Base-by-base conservation (phyloP, 345 rosid genomes). In the Citropsis articulata region DNA sequence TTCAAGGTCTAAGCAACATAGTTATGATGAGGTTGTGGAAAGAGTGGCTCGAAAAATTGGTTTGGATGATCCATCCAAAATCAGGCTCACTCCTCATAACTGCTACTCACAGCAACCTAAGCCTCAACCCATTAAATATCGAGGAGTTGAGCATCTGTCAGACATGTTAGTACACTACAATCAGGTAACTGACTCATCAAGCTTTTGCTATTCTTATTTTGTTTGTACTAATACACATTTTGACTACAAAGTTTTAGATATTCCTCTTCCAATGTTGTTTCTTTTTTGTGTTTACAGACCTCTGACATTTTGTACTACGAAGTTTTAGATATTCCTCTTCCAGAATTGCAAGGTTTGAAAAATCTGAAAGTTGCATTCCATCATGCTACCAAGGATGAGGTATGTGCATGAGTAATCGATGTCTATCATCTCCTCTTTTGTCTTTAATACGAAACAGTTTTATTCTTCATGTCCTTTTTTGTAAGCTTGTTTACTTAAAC, bases 81-180 rank as follows among this genome's bases (percentile, higher is more conserved):
- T 96, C 69, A 90, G 99, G 88, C 91, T 96, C 64, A 96, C 98
- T 48, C 86, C 99, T 85, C 99, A 96, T 86, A 96, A 96, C 85
- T 96, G 98, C 88, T 92, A 96, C 86, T 94, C 99, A 75, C 99
- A 92, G 86, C 98, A 92, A 85, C 98, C 99, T 69, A 96, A 96
- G 88, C 98, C 99, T 45, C 95, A 90, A 77, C 93, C 98, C 24
- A 89, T 96, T 45, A 94, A 91, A 84, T 94, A 89, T 85, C 90
- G 91, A 76, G 99, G 99, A 81, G 89, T 91, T 61, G 94, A 92
- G 71, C 97, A 83, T 88, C 86, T 96, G 79, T 85, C 93, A 53
- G 99, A 96, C 81, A 96, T 96, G 99, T 86, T 96, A 78, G 85
- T 89, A 67, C 98, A 94, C 84, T 91, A 91, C 78, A 96, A 96